Conservation (phyloP, 129 eudicot genomes). For the Glebionis coronaria region DNA sequence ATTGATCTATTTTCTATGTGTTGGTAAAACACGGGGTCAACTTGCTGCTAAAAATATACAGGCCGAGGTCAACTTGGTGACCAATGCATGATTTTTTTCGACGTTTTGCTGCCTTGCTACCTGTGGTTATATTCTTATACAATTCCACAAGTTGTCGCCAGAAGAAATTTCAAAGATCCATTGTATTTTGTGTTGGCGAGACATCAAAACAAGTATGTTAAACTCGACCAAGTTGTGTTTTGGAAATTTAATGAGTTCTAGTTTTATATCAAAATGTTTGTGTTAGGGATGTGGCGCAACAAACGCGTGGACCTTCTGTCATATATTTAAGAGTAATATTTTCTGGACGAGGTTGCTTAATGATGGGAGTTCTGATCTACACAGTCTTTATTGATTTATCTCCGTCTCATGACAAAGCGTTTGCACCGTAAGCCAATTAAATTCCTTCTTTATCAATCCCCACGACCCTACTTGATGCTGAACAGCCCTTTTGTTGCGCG, state of each 20-base stretch:
- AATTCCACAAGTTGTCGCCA: neutral
- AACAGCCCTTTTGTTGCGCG: too few relatives aligned
- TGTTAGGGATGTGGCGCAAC: constrained; percentile 34
- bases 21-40: too few relatives aligned
- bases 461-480: neutral
- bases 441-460: neutral
- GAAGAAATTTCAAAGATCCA: too few relatives aligned
- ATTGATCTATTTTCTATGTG: neutral
- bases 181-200: constrained; percentile 22
- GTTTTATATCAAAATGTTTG: too few relatives aligned
- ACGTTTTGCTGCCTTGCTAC: constrained; percentile 2
- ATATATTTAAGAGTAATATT: constrained; percentile 44
- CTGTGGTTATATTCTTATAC: constrained; percentile 1
- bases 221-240: too few relatives aligned
- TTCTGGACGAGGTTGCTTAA: constrained; percentile 53
- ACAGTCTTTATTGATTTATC: constrained; percentile 46
- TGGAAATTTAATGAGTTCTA: too few relatives aligned
- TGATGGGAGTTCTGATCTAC: constrained; percentile 59
- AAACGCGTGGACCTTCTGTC: constrained; percentile 35
- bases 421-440: constrained; percentile 45
- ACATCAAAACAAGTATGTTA: constrained; percentile 26
- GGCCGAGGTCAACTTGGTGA: too few relatives aligned
- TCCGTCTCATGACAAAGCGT: constrained; percentile 38
- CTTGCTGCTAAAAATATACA: too few relatives aligned
- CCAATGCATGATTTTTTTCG: too few relatives aligned